phyloP scores from a whole-genome alignment of 441 rosid genomes.

The Populus hybrid region DNA sequence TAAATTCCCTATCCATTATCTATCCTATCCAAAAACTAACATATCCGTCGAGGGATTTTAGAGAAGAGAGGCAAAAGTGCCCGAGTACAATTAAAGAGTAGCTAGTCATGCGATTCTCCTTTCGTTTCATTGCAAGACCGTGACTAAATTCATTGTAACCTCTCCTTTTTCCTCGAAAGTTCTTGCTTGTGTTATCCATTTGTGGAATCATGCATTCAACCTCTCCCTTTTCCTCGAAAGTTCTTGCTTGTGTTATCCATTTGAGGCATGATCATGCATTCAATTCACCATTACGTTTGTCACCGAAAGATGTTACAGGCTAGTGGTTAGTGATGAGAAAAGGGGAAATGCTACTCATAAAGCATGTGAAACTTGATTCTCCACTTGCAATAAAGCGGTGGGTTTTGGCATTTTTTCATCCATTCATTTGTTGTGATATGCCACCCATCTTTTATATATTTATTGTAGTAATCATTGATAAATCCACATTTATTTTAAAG shows the following conservation, averaged over 20 bases:
- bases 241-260: background rate
- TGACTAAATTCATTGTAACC: slow-evolving; percentile 25
- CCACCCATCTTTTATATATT: background rate
- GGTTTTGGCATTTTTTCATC: background rate
- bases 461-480: background rate
- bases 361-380: slow-evolving; percentile 34
- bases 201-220: background rate
- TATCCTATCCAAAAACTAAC: slow-evolving; percentile 6
- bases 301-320: slow-evolving; percentile 27
- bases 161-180: slow-evolving; percentile 11
- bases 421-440: slow-evolving; percentile 1
- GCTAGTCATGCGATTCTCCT: slow-evolving; percentile 31
- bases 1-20: background rate
- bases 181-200: background rate
- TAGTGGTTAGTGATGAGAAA: slow-evolving; percentile 2
- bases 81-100: background rate
- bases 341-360: background rate
- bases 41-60: background rate
- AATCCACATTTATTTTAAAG: background rate
- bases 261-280: background rate
- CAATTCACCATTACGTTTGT: slow-evolving; percentile 12
- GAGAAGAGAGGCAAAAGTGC: background rate
- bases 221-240: slow-evolving; percentile 10
- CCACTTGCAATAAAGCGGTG: slow-evolving; percentile 10
- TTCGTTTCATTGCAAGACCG: slow-evolving; percentile 18